Base-by-base conservation (phyloP, 2,329 filamentous ascomycete genomes). In the Diaporthe sp. region DNA sequence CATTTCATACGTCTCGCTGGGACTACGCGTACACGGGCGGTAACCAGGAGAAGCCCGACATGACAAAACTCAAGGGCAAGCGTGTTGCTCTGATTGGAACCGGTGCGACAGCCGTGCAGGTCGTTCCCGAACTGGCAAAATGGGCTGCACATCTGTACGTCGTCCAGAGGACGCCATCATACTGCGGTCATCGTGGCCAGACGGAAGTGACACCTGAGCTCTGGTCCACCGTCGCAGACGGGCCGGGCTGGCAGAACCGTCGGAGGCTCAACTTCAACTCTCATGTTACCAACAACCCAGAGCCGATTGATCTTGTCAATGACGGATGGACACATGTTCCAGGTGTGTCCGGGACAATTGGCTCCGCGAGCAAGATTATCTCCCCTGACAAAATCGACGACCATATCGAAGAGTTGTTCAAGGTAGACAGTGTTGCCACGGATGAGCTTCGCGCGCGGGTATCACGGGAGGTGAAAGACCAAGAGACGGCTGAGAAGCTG, bases 401-500 rank as follows among this genome's bases (percentile, higher is more conserved):
- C 7, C 55, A 58, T 13, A 34, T 37, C 31, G 6, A 58, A 58
- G 55, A 58, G 2, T 0, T 58, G 2, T 31, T 58, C 31, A 58
- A 17, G 22, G 0, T 12, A 6, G 55, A 58, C n/a, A 58, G 55
- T 9, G 8, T 58, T 34, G 28, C 55, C 9, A 37, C 28, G 7
- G 55, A 58, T 7, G 28, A 34, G 55, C 55, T 58, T 17, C 55
- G 28, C 5, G 28, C 2, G 55, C 28, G 55, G 17, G 2, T 37
- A 58, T 58, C 55, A 34, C 28, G 55, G 4, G 55, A 58, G 55
- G 55, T 58, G 7, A 34, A 58, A 22, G 55, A 37, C 17, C 28
- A 34, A 37, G 31, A 37, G 28, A 67, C 61, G 17, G 61, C 61
- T 25, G 61, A 42, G 61, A 42, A 44, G 44, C 81, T 90, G 4